Conservation (phyloP, 1,139 yeast species). For the Blastobotrys aristatus region DNA sequence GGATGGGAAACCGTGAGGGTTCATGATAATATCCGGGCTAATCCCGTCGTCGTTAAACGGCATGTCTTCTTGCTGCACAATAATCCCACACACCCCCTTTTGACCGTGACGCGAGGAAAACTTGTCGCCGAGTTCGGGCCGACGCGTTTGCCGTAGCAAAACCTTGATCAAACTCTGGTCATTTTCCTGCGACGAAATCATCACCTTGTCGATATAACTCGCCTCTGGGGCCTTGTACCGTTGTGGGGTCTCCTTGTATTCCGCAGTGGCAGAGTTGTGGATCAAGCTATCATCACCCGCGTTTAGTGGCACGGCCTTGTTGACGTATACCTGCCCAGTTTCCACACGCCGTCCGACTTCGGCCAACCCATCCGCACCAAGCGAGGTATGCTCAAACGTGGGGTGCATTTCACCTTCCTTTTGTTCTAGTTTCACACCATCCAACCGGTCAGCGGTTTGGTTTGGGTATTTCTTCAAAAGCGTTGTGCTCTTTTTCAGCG, state of each 20-base stretch:
- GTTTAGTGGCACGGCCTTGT: slow-evolving; percentile 86
- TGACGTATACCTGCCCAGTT: slow-evolving; percentile 90
- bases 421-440: slow-evolving; percentile 78
- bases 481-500: slow-evolving; percentile 87
- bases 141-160: slow-evolving; percentile 85
- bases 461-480: slow-evolving; percentile 87
- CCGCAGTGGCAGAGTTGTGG: slow-evolving; percentile 43
- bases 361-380: slow-evolving; percentile 95
- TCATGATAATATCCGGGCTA: slow-evolving; percentile 93
- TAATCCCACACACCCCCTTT: slow-evolving; percentile 98
- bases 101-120: slow-evolving; percentile 97
- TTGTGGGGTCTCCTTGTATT: slow-evolving; percentile 86
- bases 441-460: slow-evolving; percentile 85
- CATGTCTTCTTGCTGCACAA: slow-evolving; percentile 92
- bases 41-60: slow-evolving; percentile 92
- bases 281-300: slow-evolving; percentile 68
- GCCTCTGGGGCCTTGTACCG: slow-evolving; percentile 94
- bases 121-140: slow-evolving; percentile 97
- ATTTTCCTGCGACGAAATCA: slow-evolving; percentile 93
- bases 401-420: slow-evolving; percentile 45
- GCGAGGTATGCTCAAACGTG: slow-evolving; percentile 75
- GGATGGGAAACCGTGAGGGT: slow-evolving; percentile 99
- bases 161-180: slow-evolving; percentile 95
- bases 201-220: slow-evolving; percentile 90
- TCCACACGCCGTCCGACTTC: slow-evolving; percentile 91